Evolutionary conservation across 1,284 basidiomycete genomes (phyloP).

Genomic region (Leccinum ponderosum): DNA sequence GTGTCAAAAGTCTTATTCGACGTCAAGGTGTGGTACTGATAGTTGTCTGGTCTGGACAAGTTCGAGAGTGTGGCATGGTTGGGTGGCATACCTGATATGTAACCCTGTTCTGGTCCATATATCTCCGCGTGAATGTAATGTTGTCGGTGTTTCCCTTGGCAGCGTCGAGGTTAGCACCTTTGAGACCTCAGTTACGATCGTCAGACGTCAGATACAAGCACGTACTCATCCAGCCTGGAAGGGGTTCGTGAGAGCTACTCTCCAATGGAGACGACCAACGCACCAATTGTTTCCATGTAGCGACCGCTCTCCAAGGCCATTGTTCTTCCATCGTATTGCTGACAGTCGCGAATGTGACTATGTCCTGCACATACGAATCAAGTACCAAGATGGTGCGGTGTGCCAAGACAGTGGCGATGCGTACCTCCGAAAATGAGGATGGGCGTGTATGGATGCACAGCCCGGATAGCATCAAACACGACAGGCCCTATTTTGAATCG

Average conservation of each 20-base stretch:
- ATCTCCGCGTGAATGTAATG: slow-evolving; percentile 65
- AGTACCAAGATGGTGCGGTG: background rate
- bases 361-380: slow-evolving; percentile 47
- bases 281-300: slow-evolving; percentile 87
- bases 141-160: slow-evolving; percentile 42
- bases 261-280: slow-evolving; percentile 12
- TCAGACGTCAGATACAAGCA: background rate
- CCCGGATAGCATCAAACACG: slow-evolving; percentile 74
- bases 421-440: slow-evolving; percentile 78
- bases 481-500: slow-evolving; percentile 49
- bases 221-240: slow-evolving; percentile 37
- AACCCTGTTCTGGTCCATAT: slow-evolving; percentile 73
- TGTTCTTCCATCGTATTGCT: slow-evolving; percentile 58
- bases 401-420: background rate
- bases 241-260: background rate
- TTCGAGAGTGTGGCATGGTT: background rate
- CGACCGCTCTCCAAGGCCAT: slow-evolving; percentile 80
- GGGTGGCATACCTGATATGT: slow-evolving; percentile 58
- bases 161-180: slow-evolving; percentile 54
- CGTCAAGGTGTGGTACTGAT: slow-evolving; percentile 58
- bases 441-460: slow-evolving; percentile 70
- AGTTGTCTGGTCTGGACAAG: background rate
- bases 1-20: slow-evolving; percentile 58
- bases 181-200: background rate
- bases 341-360: slow-evolving; percentile 78